Percentiles rank a stretch among this genome's conserved stretches.
Evolutionary conservation across 257 asterid genomes (phyloP).

Genomic region (Solanum pinnatisectum): DNA sequence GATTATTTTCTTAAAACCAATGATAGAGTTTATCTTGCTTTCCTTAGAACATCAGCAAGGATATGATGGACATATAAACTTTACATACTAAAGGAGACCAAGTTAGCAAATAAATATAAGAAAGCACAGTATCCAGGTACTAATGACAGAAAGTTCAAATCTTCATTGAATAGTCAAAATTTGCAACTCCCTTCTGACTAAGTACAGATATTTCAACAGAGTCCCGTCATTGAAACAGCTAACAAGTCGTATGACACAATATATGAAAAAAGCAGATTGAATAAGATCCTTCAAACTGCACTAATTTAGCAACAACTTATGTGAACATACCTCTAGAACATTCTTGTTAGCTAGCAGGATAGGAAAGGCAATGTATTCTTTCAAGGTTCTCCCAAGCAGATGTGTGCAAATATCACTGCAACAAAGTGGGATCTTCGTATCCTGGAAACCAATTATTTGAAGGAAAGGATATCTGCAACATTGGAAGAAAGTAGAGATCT

Average conservation of each 20-base stretch:
- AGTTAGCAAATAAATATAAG: background rate
- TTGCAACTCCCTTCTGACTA: background rate
- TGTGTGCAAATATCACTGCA: constrained; percentile 25
- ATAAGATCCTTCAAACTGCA: background rate
- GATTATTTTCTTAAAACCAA: background rate
- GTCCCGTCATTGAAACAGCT: background rate
- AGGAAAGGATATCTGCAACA: constrained; percentile 65
- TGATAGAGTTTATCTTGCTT: background rate
- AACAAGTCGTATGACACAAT: background rate
- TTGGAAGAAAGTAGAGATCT: constrained; percentile 40
- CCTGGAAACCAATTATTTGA: constrained; percentile 59
- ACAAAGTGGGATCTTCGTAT: constrained; percentile 29
- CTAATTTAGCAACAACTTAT: background rate
- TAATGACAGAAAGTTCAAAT: background rate
- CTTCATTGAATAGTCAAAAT: background rate
- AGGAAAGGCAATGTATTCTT: constrained; percentile 66
- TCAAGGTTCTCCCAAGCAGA: constrained; percentile 38
- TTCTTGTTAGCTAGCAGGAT: constrained; percentile 44
- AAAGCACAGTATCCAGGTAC: background rate
- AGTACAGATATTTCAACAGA: background rate
- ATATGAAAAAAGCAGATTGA: background rate
- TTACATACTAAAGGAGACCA: background rate
- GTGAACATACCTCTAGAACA: constrained; percentile 44
- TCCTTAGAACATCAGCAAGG: background rate
- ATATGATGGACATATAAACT: background rate